Evolutionary conservation across 495 filamentous ascomycete genomes (phyloP).

Genomic region (Aspergillus kassunensis): DNA sequence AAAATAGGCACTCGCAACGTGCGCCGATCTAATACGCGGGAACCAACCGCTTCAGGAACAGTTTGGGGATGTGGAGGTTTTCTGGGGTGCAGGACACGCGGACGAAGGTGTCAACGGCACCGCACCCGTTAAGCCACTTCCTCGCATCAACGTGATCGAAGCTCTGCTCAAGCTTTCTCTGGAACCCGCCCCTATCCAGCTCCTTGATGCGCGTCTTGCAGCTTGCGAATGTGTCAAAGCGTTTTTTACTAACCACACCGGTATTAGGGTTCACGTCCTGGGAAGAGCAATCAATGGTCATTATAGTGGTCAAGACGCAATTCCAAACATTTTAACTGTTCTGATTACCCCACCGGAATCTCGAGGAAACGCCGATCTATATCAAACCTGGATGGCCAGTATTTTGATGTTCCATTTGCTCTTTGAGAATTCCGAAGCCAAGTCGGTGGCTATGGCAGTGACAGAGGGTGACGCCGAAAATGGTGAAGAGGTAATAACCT

Average conservation of each 20-base stretch:
- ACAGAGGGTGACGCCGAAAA: slow-evolving; percentile 83
- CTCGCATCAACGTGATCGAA: slow-evolving; percentile 82
- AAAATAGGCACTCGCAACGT: slow-evolving; percentile 71
- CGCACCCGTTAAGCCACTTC: slow-evolving; percentile 41
- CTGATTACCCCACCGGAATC: slow-evolving; percentile 61
- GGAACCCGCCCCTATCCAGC: slow-evolving; percentile 56
- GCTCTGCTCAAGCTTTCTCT: slow-evolving; percentile 84
- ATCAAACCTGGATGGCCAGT: slow-evolving; percentile 86
- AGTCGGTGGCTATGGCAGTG: slow-evolving; percentile 73
- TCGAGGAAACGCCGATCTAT: slow-evolving; percentile 68
- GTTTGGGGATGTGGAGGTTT: slow-evolving; percentile 71
- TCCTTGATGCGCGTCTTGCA: slow-evolving; percentile 77
- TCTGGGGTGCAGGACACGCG: slow-evolving; percentile 31
- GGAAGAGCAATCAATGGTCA: slow-evolving; percentile 87
- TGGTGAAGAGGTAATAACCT: slow-evolving; percentile 94
- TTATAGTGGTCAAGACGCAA: slow-evolving; percentile 69
- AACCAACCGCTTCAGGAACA: slow-evolving; percentile 76
- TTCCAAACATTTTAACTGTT: slow-evolving; percentile 86
- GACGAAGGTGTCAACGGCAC: slow-evolving; percentile 40
- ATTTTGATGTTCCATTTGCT: slow-evolving; percentile 89
- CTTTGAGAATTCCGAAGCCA: slow-evolving; percentile 75
- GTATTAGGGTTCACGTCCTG: slow-evolving; percentile 80
- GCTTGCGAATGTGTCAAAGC: slow-evolving; percentile 89
- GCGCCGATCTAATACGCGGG: slow-evolving; percentile 82
- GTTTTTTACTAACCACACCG: slow-evolving; percentile 75